phyloP scores from a whole-genome alignment of 805 yeast genomes.

The Suhomyces vadensis region DNA sequence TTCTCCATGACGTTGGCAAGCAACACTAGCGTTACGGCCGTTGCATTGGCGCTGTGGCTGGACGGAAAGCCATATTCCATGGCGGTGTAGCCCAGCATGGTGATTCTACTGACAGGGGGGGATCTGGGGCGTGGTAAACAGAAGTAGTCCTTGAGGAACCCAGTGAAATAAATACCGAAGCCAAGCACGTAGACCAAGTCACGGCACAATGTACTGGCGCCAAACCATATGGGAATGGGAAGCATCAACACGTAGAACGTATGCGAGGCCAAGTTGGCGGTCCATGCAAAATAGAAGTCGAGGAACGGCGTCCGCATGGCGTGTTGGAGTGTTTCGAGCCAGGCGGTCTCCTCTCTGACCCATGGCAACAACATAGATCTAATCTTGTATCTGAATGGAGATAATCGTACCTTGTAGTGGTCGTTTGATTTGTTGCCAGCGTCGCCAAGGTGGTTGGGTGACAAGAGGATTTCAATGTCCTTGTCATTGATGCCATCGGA shows the following conservation, averaged over 20 bases:
- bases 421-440: slow-evolving; percentile 73
- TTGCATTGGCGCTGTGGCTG: slow-evolving; percentile 93
- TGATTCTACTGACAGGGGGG: slow-evolving; percentile 88
- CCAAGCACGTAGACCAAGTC: slow-evolving; percentile 64
- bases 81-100: slow-evolving; percentile 87
- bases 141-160: slow-evolving; percentile 76
- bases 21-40: slow-evolving; percentile 66
- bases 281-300: slow-evolving; percentile 79
- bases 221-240: slow-evolving; percentile 85
- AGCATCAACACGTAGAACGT: slow-evolving; percentile 89
- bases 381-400: slow-evolving; percentile 53
- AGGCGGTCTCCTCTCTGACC: slow-evolving; percentile 64
- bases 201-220: slow-evolving; percentile 55
- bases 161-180: slow-evolving; percentile 70
- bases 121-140: slow-evolving; percentile 91
- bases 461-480: slow-evolving; percentile 14
- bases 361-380: slow-evolving; percentile 56
- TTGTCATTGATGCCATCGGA: slow-evolving; percentile 12
- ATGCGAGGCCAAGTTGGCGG: slow-evolving; percentile 90
- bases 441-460: slow-evolving; percentile 40
- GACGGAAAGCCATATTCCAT: slow-evolving; percentile 95
- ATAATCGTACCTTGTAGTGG: slow-evolving; percentile 62
- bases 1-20: slow-evolving; percentile 12
- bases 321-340: slow-evolving; percentile 58
- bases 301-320: slow-evolving; percentile 47